phyloP scores from a whole-genome alignment of 352 stramenopile genomes.

The Thalassiosira hispida region DNA sequence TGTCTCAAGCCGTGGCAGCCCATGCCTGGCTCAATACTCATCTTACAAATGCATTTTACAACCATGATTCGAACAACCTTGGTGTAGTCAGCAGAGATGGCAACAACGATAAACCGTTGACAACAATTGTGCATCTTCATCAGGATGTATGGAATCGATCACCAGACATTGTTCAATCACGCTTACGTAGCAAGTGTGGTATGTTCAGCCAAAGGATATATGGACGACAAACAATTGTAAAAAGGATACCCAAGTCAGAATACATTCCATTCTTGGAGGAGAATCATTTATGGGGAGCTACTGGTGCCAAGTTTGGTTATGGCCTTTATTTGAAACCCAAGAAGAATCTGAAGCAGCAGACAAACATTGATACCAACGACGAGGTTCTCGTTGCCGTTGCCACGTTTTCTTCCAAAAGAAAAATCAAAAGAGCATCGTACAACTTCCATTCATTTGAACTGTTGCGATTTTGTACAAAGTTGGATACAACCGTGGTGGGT shows the following conservation, averaged over 20 bases:
- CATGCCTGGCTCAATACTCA: constrained; percentile 44
- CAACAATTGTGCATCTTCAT: constrained; percentile 71
- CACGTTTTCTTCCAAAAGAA: constrained; percentile 53
- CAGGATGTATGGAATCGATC: constrained; percentile 74
- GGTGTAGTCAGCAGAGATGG: neutral
- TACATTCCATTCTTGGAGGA: constrained; percentile 67
- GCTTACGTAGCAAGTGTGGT: constrained; percentile 47
- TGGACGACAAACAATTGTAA: constrained; percentile 62
- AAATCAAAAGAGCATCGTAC: constrained; percentile 44
- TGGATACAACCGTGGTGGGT: constrained; percentile 62
- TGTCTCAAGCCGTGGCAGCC: constrained; percentile 26
- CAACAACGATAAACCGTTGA: constrained; percentile 5
- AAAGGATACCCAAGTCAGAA: constrained; percentile 42
- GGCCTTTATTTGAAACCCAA: constrained; percentile 56
- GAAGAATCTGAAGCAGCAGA: constrained; percentile 7
- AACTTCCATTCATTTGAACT: constrained; percentile 67
- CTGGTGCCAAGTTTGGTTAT: constrained; percentile 67
- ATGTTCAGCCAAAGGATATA: constrained; percentile 47
- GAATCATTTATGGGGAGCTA: constrained; percentile 76
- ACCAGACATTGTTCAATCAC: constrained; percentile 58
- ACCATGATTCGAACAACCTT: neutral
- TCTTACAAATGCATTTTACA: constrained; percentile 49
- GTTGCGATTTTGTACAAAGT: constrained; percentile 68
- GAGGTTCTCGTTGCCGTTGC: constrained; percentile 53
- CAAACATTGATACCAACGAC: constrained; percentile 22